Evolutionary conservation across 2,329 filamentous ascomycete genomes (phyloP), one percentile per base, ranked within the genome.

Genomic region (Penicillium crustosum): DNA sequence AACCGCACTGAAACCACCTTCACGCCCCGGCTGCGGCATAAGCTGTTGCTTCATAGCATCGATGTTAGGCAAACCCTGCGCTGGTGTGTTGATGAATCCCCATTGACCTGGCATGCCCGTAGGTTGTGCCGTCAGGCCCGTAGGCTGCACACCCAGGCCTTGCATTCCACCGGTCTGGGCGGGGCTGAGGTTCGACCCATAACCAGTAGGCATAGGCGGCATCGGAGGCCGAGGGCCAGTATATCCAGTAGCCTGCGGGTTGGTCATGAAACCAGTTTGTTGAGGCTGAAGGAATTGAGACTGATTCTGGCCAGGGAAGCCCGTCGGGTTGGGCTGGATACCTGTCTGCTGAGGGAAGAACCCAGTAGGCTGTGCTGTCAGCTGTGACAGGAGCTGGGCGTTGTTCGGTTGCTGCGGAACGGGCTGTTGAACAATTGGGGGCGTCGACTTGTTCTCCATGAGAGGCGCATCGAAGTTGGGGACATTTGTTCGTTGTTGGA

Each of bases 81-180:
- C 85, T 2, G 94, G 94, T 2, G 92, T 90, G 75, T 99, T 99
- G 33, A 97, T 94, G 54, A 97, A 85, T n/a, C 94, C 94, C 94
- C 94, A 99, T 73, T 97, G 94, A 15, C 94, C 94, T 6, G 94
- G 93, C 36, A 86, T 81, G 12, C 94, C 94, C 3, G 94, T 99
- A 6, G 94, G 94, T 72, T 99, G 94, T n/a, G 92, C 87, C 68
- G 95, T 93, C 61, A 99, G 75, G 2, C 84, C 82, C 49, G 94
- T 99, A 6, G 94, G 94, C 72, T 97, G 94, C 19, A 91, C 87
- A 68, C 96, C 94, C 61, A 99, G 76, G 6, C 82, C 76, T 23
- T 52, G 53, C 76, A 87, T 83, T n/a, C 89, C 89, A 42, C 89
- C 89, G 44, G 89, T 89, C 66, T 83, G 83, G 43, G 74, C 82